Evolutionary conservation across 1,139 yeast genomes (phyloP).

Genomic region (Saccharomyces hybrid): DNA sequence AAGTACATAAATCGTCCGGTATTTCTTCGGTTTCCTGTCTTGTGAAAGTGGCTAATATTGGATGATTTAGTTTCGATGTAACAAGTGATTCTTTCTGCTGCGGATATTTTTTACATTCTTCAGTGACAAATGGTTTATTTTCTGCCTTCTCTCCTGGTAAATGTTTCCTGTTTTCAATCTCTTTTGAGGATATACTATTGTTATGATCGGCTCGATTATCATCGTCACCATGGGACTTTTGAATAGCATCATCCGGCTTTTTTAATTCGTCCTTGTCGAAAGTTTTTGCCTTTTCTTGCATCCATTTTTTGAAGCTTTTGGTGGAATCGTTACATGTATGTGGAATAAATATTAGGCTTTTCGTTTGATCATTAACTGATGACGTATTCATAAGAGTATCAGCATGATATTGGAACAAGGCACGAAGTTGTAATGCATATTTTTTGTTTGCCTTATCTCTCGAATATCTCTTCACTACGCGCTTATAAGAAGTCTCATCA

Average conservation of each 20-base stretch:
- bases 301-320: slow-evolving; percentile 16
- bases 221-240: background rate
- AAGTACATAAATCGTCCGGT: slow-evolving; percentile 26
- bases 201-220: background rate
- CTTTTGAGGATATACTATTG: background rate
- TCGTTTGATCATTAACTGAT: slow-evolving; percentile 6
- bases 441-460: slow-evolving; percentile 28
- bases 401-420: slow-evolving; percentile 27
- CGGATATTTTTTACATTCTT: background rate
- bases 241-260: background rate
- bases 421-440: slow-evolving; percentile 28
- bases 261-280: background rate
- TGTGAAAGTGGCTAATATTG: slow-evolving; percentile 9
- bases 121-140: background rate
- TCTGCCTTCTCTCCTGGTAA: background rate
- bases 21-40: slow-evolving; percentile 32
- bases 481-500: slow-evolving; percentile 25
- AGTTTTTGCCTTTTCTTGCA: slow-evolving; percentile 3
- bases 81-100: background rate
- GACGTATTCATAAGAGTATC: slow-evolving; percentile 4
- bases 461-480: slow-evolving; percentile 27
- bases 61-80: slow-evolving; percentile 3
- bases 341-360: slow-evolving; percentile 17
- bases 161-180: background rate
- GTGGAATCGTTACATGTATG: slow-evolving; percentile 21